Evolutionary conservation across 129 eudicot genomes (phyloP).

Genomic region (Tagetes patula): DNA sequence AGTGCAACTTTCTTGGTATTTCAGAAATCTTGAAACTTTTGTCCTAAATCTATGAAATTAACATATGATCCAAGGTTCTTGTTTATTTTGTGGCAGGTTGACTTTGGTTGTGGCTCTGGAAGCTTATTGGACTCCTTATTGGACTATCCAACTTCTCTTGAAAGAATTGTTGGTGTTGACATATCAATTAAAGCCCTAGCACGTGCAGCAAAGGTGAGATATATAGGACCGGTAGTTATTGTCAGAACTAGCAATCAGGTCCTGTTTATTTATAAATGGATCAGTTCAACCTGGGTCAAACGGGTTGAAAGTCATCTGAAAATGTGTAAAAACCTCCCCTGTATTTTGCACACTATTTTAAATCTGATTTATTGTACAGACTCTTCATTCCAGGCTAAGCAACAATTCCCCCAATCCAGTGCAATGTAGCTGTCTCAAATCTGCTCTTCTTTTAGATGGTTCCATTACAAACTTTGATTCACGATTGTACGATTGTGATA

Average conservation of each 20-base stretch:
- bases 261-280: not conserved
- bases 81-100: conserved; percentile 62
- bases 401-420: conserved; percentile 28
- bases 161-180: conserved; percentile 87
- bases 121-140: conserved; percentile 87
- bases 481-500: conserved; percentile 72
- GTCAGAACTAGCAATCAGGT: not conserved
- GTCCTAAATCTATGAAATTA: conserved; percentile 1
- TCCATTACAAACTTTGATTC: conserved; percentile 78
- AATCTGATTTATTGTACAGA: conserved; percentile 39
- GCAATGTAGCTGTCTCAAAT: conserved; percentile 40
- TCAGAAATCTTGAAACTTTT: conserved; percentile 8
- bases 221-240: not conserved
- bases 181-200: conserved; percentile 73
- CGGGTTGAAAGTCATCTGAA: not conserved
- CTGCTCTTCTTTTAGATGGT: conserved; percentile 73
- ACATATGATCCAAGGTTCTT: conserved; percentile 16
- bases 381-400: conserved; percentile 67
- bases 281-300: not conserved
- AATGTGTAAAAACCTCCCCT: not conserved
- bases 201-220: conserved; percentile 87
- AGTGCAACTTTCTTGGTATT: conserved; percentile 76
- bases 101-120: conserved; percentile 98
- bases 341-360: not conserved
- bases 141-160: conserved; percentile 70